Evolutionary conservation across 441 rosid species (phyloP).

Genomic region (Arabidopsis hybrid): DNA sequence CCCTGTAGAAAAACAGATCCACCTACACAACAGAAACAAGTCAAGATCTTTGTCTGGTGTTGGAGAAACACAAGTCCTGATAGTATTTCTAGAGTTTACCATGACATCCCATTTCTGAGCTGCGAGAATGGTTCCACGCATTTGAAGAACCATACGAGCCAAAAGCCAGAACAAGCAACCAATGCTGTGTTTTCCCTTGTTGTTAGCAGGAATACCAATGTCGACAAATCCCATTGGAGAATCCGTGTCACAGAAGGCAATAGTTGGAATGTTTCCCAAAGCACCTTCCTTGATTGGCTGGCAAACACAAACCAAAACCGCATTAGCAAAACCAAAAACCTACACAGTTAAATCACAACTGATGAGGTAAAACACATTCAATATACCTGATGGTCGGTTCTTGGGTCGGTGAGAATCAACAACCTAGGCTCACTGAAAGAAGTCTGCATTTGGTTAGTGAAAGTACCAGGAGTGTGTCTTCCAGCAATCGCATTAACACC

Average conservation of each 20-base stretch:
- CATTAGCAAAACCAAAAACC: not conserved
- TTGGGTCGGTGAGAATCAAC: slow-evolving; percentile 76
- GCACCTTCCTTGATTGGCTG: slow-evolving; percentile 98
- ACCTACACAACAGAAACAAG: slow-evolving; percentile 33
- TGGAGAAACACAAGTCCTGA: not conserved
- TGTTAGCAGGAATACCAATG: slow-evolving; percentile 79
- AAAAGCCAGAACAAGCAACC: slow-evolving; percentile 80
- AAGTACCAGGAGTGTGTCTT: slow-evolving; percentile 92
- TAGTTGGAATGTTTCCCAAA: slow-evolving; percentile 79
- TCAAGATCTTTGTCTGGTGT: not conserved
- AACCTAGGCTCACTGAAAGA: slow-evolving; percentile 77
- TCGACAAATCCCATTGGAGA: slow-evolving; percentile 79
- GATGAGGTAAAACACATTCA: not conserved
- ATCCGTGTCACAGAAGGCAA: slow-evolving; percentile 54
- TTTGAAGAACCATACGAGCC: slow-evolving; percentile 81
- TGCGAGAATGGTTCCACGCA: slow-evolving; percentile 74
- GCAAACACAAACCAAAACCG: not conserved
- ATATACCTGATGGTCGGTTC: slow-evolving; percentile 77
- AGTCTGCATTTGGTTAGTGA: slow-evolving; percentile 78
- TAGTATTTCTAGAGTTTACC: slow-evolving; percentile 43
- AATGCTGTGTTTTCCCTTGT: slow-evolving; percentile 86
- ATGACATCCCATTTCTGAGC: slow-evolving; percentile 84
- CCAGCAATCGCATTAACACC: slow-evolving; percentile 75
- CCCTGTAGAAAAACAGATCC: slow-evolving; percentile 78
- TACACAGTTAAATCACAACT: not conserved